Evolutionary conservation across 352 stramenopile species (phyloP).

Genomic region (Globisporangium middletonii): DNA sequence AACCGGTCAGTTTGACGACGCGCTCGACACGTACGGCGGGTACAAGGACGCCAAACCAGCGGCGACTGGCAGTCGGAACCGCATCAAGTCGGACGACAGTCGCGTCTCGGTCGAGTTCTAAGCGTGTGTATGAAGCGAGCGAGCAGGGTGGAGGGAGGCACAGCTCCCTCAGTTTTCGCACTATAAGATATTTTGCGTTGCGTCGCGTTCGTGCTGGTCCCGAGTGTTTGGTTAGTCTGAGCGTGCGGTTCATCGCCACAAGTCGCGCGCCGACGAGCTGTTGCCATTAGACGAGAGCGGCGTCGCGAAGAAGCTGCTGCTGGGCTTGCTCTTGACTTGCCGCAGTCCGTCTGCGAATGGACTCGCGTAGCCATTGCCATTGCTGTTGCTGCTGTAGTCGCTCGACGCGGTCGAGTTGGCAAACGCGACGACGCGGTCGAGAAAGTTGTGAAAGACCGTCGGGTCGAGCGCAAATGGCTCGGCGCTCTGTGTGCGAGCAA

Average conservation of each 20-base stretch:
- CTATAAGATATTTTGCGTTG: too few relatives aligned
- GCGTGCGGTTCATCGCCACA: too few relatives aligned
- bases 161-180: background rate
- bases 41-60: conserved; percentile 5
- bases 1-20: conserved; percentile 45
- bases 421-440: conserved; percentile 58
- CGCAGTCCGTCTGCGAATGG: conserved; percentile 31
- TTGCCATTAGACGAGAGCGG: too few relatives aligned
- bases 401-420: conserved; percentile 22
- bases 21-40: conserved; percentile 11
- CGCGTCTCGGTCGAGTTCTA: conserved; percentile 60
- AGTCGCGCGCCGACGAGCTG: too few relatives aligned
- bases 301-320: conserved; percentile 4
- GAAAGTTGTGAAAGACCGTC: conserved; percentile 47
- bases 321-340: conserved; percentile 36
- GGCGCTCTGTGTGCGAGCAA: conserved; percentile 54
- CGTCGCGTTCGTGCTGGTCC: too few relatives aligned
- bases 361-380: conserved; percentile 3
- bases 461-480: conserved; percentile 49
- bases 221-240: too few relatives aligned
- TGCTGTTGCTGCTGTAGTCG: conserved; percentile 10
- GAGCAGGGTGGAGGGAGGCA: background rate
- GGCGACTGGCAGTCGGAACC: conserved; percentile 12
- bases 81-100: conserved; percentile 17
- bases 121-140: conserved; percentile 1